Evolutionary conservation across 2,329 filamentous ascomycete genomes (phyloP).

Genomic region (Uncinocarpus reesii): DNA sequence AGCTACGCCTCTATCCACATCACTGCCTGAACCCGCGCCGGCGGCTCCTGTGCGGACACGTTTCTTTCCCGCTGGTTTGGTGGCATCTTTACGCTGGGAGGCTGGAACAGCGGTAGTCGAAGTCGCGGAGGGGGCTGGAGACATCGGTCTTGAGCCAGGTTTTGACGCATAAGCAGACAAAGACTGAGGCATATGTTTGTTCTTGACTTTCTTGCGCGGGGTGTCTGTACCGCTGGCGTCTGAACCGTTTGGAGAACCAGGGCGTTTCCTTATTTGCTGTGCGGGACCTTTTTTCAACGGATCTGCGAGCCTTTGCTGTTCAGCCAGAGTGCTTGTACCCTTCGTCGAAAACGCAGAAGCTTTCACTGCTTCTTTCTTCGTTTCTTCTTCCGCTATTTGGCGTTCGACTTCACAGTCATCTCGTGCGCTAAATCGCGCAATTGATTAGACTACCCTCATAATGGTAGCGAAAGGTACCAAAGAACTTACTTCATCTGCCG

Average conservation of each 20-base stretch:
- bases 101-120: conserved; percentile 3
- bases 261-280: conserved; percentile 57
- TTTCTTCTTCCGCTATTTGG: conserved; percentile 50
- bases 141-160: conserved; percentile 48
- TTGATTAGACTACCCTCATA: conserved; percentile 1
- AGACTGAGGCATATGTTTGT: conserved; percentile 44
- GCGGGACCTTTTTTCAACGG: conserved; percentile 42
- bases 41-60: conserved; percentile 28
- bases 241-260: conserved; percentile 75
- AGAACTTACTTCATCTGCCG: conserved; percentile 40
- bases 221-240: conserved; percentile 90
- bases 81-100: conserved; percentile 5
- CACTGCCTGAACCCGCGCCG: conserved; percentile 43
- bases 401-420: conserved; percentile 57
- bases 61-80: conserved; percentile 38
- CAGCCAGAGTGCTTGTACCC: conserved; percentile 58
- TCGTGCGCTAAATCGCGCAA: conserved; percentile 41
- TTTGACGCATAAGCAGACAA: conserved; percentile 20
- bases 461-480: neutral
- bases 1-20: conserved; percentile 45
- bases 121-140: conserved; percentile 41
- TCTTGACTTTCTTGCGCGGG: conserved; percentile 66
- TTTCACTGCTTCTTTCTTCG: conserved; percentile 38
- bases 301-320: conserved; percentile 46
- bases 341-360: conserved; percentile 49